Evolutionary conservation across 495 filamentous ascomycete genomes (phyloP), one percentile per base, ranked within the genome.

Genomic region (Xylaria curta): DNA sequence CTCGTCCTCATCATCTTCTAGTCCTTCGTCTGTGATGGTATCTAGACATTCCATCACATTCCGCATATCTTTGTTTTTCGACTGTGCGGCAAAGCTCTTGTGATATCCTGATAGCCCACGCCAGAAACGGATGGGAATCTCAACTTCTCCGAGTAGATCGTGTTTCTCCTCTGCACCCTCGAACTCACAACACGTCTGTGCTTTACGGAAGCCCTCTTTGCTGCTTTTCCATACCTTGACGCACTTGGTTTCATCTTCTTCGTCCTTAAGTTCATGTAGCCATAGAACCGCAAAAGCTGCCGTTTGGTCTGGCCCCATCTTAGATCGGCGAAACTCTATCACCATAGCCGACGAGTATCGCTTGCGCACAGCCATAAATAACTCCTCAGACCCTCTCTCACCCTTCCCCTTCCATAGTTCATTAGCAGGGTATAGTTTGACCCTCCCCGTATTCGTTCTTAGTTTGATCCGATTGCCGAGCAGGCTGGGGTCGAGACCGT

Each of bases 201-300:
- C 85, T 47, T 82, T 81, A 60, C 81, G 80, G 21, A 88, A 66
- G 40, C 82, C 79, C n/a, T 82, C 78, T 70, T 85, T 83, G 17
- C 83, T 82, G 42, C 83, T 83, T 73, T 81, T 83, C 85, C 85
- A 93, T 17, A 93, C 85, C 38, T 85, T 80, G 6, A 93, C 66
- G 13, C 72, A 80, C 10, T 91, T 77, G 0, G 80, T 85, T 28
- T 82, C 74, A 26, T 89, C 85, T 76, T 91, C 87, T 54, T 90
- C 90, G 53, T 93, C 91, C 0, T 84, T 84, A 0, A 93, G 81
- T 36, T 90, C 87, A 56, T 87, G 85, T 17, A 93, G 83, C 91
- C 91, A 93, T 9, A 92, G 77, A 4, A 92, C 81, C 0, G 86
- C 89, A 62, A 92, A 88, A 0, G 88, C 91, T 0, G 86, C 79